These are phyloP conservation scores for Penicillium sp. DNA, from an alignment of 2,329 filamentous ascomycete species.

Conservation along the genomic window DNA sequence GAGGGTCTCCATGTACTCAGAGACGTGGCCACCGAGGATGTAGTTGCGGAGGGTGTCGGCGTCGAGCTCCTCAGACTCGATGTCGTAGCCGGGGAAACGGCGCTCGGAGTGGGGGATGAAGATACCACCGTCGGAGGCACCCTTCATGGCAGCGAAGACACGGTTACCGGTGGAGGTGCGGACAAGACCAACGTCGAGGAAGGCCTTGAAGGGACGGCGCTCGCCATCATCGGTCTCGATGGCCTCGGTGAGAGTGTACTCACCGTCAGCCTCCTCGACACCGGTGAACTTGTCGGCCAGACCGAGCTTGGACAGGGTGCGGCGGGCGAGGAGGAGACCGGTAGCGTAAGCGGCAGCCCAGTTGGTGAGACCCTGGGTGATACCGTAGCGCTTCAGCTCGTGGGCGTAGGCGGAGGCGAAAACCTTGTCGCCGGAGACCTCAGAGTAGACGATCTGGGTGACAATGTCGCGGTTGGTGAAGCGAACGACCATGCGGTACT, in stretches of 20 bases:
- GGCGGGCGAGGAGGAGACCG: conserved; percentile 93
- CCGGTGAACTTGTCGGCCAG: conserved; percentile 88
- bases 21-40: conserved; percentile 97
- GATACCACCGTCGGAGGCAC: conserved; percentile 96
- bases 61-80: conserved; percentile 96
- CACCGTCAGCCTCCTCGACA: conserved; percentile 94
- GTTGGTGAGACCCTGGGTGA: conserved; percentile 98
- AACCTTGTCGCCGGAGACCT: conserved; percentile 97
- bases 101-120: conserved; percentile 97
- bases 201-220: conserved; percentile 98
- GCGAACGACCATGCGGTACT: conserved; percentile 98
- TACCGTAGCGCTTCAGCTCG: conserved; percentile 96
- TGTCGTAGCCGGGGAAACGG: conserved; percentile 98
- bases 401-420: conserved; percentile 88
- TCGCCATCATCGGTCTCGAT: conserved; percentile 77
- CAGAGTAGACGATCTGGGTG: conserved; percentile 91
- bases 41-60: conserved; percentile 96
- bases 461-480: conserved; percentile 99
- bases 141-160: conserved; percentile 99
- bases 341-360: conserved; percentile 97
- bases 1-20: conserved; percentile 99
- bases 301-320: conserved; percentile 93
- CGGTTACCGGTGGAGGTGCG: conserved; percentile 97
- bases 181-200: conserved; percentile 94
- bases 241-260: conserved; percentile 93